Conservation (phyloP, 2,329 filamentous ascomycete species). For the Penicillium expansum region DNA sequence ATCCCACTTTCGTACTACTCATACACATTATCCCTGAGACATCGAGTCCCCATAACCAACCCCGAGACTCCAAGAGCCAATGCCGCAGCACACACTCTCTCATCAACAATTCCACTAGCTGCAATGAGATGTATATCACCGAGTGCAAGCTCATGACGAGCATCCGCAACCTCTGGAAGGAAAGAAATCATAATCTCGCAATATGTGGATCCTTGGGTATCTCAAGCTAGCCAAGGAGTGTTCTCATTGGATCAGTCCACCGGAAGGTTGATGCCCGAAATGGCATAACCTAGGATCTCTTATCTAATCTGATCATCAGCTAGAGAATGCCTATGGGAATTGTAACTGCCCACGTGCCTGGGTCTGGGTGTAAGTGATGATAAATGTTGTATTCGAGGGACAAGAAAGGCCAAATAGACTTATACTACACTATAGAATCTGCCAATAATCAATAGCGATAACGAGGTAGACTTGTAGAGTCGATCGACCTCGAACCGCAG, state of each 20-base stretch:
- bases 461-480: not conserved
- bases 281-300: not conserved
- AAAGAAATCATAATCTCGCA: constrained; percentile 13
- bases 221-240: not conserved
- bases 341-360: not conserved
- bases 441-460: not conserved
- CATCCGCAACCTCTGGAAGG: constrained; percentile 4
- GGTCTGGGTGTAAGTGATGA: not conserved
- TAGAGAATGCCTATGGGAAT: not conserved
- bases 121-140: constrained; percentile 45
- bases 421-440: not conserved
- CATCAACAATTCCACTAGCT: constrained; percentile 52
- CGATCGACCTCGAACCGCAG: not conserved
- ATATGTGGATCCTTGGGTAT: constrained; percentile 9
- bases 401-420: no score
- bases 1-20: not conserved
- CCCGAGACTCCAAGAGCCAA: constrained; percentile 33
- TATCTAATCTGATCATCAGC: constrained; percentile 27
- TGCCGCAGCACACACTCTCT: constrained; percentile 32
- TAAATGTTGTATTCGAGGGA: not conserved
- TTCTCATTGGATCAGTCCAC: not conserved
- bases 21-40: constrained; percentile 40
- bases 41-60: constrained; percentile 59
- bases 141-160: constrained; percentile 10
- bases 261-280: not conserved